Evolutionary conservation across 495 filamentous ascomycete species (phyloP).

Genomic region (Entonaema liquescens): DNA sequence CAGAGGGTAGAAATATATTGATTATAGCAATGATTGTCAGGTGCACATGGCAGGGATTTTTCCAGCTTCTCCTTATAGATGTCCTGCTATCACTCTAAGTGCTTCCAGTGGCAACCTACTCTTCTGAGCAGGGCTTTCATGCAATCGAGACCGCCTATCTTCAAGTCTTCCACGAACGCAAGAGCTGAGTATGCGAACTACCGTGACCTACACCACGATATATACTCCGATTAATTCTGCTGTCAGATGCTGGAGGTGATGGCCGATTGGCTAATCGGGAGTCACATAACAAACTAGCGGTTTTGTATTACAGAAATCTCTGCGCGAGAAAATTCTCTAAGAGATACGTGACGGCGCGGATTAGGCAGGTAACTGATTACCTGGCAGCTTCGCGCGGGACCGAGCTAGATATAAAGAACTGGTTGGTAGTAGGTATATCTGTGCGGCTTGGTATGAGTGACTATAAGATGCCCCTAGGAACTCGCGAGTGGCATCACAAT

Average conservation of each 20-base stretch:
- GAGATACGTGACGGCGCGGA: conserved; percentile 14
- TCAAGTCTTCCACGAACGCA: conserved; percentile 6
- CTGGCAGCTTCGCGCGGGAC: conserved; percentile 8
- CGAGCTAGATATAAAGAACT: conserved; percentile 8
- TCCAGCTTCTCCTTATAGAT: conserved; percentile 39
- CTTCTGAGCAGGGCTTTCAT: conserved; percentile 14
- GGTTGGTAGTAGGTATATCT: not conserved
- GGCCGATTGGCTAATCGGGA: conserved; percentile 17
- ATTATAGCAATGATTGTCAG: conserved; percentile 28
- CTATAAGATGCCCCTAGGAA: conserved; percentile 4
- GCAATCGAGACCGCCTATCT: conserved; percentile 28
- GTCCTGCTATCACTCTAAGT: conserved; percentile 4
- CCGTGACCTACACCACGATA: not conserved
- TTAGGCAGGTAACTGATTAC: conserved; percentile 37
- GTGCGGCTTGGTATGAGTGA: not conserved
- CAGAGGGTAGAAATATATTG: not conserved
- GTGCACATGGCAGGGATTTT: conserved; percentile 17
- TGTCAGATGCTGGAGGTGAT: conserved; percentile 12
- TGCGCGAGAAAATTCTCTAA: not conserved
- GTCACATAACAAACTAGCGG: conserved; percentile 16
- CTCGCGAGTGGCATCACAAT: not conserved
- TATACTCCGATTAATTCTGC: conserved; percentile 16
- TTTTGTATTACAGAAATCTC: conserved; percentile 17
- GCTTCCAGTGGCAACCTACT: conserved; percentile 23
- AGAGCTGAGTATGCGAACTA: conserved; percentile 7